phyloP scores from a whole-genome alignment of 352 stramenopile genomes.

The Phytopythium vexans region DNA sequence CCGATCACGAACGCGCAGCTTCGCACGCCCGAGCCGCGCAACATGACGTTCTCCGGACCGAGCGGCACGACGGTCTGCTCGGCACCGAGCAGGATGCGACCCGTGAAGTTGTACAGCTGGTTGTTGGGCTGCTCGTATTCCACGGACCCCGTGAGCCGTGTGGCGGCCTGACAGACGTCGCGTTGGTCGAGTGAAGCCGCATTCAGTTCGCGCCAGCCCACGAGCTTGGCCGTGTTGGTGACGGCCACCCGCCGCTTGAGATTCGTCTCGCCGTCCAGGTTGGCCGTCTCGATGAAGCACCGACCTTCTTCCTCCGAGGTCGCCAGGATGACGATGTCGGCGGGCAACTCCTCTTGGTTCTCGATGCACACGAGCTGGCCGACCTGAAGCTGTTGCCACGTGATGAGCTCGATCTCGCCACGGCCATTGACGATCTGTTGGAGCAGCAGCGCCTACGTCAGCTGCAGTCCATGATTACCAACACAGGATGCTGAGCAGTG shows the following conservation, averaged over 20 bases:
- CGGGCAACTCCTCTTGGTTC: constrained; percentile 84
- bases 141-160: constrained; percentile 33
- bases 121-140: constrained; percentile 84
- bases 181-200: constrained; percentile 26
- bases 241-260: constrained; percentile 71
- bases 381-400: constrained; percentile 76
- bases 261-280: constrained; percentile 88
- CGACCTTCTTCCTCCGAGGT: constrained; percentile 64
- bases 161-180: constrained; percentile 21
- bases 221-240: constrained; percentile 31
- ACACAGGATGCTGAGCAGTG: neutral
- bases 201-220: constrained; percentile 28
- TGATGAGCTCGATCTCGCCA: constrained; percentile 37
- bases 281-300: constrained; percentile 86
- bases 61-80: constrained; percentile 21
- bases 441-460: neutral
- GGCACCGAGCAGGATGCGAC: constrained; percentile 37
- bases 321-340: constrained; percentile 86
- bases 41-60: constrained; percentile 86
- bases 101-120: constrained; percentile 73
- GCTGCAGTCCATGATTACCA: neutral
- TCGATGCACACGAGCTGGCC: constrained; percentile 73
- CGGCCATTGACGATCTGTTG: constrained; percentile 39
- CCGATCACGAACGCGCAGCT: constrained; percentile 95
- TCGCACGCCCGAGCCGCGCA: constrained; percentile 90